phyloP scores from a whole-genome alignment of 371 early-diverging fungal species.

The Syncephalastrum monosporum region DNA sequence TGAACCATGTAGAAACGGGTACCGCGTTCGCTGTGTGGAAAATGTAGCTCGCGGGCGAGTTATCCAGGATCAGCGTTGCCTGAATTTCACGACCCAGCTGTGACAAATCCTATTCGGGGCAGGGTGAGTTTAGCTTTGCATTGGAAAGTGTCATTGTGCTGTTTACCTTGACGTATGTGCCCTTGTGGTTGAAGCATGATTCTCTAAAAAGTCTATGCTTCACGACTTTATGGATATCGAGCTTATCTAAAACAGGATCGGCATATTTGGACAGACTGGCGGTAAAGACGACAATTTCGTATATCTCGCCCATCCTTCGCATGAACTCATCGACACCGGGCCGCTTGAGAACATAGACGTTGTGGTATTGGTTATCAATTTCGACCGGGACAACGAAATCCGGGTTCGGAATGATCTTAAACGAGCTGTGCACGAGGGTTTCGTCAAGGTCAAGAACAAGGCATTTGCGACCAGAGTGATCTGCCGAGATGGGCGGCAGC shows the following conservation, averaged over 20 bases:
- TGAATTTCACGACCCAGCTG: slow-evolving; percentile 81
- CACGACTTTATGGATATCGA: slow-evolving; percentile 85
- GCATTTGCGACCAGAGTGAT: slow-evolving; percentile 47
- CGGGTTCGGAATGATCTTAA: slow-evolving; percentile 72
- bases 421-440: slow-evolving; percentile 65
- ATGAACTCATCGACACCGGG: slow-evolving; percentile 96
- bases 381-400: slow-evolving; percentile 89
- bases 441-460: slow-evolving; percentile 70
- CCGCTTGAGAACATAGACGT: slow-evolving; percentile 93
- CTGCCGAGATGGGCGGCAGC: slow-evolving; percentile 39
- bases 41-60: slow-evolving; percentile 91
- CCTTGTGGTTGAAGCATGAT: slow-evolving; percentile 90
- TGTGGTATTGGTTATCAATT: slow-evolving; percentile 90
- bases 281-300: slow-evolving; percentile 95
- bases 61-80: slow-evolving; percentile 82
- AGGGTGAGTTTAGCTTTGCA: not conserved
- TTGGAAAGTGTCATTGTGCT: not conserved
- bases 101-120: slow-evolving; percentile 63
- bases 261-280: slow-evolving; percentile 97
- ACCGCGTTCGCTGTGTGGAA: slow-evolving; percentile 96
- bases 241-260: slow-evolving; percentile 92
- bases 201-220: slow-evolving; percentile 93
- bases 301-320: slow-evolving; percentile 82
- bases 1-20: slow-evolving; percentile 94
- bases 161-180: slow-evolving; percentile 93